These are phyloP conservation scores for Neonectria magnoliae DNA, from an alignment of 2,329 filamentous ascomycete genomes.

Conservation along the genomic window DNA sequence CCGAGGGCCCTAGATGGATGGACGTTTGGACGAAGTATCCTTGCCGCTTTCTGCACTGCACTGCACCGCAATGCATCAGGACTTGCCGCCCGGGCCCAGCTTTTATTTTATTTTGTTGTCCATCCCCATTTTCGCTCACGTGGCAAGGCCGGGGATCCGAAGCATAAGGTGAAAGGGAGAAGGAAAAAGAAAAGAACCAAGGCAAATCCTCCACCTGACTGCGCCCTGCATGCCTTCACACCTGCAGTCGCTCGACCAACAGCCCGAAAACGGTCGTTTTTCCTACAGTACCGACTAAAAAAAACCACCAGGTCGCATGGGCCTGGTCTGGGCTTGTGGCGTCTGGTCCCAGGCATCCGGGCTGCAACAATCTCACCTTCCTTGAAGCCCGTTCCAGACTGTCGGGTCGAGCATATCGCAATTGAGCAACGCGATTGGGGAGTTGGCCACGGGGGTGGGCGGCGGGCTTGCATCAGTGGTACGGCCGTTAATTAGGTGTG, in stretches of 20 bases:
- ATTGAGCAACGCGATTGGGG: slow-evolving; percentile 34
- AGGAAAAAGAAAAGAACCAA: background rate
- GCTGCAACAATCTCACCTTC: slow-evolving; percentile 39
- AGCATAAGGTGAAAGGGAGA: background rate
- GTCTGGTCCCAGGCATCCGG: slow-evolving; percentile 31
- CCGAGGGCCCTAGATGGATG: background rate
- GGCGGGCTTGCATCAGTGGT: background rate
- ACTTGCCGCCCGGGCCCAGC: background rate
- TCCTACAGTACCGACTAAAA: background rate
- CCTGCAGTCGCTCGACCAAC: background rate
- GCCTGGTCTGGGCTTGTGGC: slow-evolving; percentile 33
- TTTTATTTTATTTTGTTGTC: background rate
- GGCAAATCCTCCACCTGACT: background rate
- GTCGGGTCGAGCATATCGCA: slow-evolving; percentile 34
- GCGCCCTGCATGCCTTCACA: background rate
- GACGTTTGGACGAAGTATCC: background rate
- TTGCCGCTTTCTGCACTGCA: background rate
- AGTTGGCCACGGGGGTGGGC: slow-evolving; percentile 10
- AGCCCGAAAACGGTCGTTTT: too few relatives aligned
- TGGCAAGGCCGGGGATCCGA: background rate
- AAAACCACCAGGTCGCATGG: background rate
- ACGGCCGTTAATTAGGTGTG: background rate
- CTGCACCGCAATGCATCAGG: background rate
- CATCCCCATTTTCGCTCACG: background rate
- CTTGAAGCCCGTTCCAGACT: slow-evolving; percentile 36